Base-by-base conservation (phyloP, 2,329 filamentous ascomycete genomes). In the Emericellopsis atlantica region DNA sequence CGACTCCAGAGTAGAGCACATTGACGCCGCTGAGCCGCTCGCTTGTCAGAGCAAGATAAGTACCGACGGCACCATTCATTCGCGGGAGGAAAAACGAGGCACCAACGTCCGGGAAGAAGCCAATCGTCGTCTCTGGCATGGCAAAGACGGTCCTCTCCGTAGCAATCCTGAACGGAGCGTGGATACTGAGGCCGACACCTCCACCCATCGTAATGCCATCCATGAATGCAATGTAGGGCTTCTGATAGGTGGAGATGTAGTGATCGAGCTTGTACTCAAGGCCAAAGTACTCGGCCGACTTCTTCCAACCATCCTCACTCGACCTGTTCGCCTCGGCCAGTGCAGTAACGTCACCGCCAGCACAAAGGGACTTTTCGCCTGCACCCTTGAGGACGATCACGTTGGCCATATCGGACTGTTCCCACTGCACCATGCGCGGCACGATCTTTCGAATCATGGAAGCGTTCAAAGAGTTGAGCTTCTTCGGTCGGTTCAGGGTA, bases 171-270 rank as follows among this genome's bases (percentile, higher is more conserved):
- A 98, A 90, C 4, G 92, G 93, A 3, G 92, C 90, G 62, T 98
- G 93, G 40, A 95, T 76, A 60, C 85, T 93, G 43, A 98, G 74
- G 6, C 92, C 92, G 40, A 96, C 92, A 49, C 92, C 92, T 42
- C 92, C 92, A 42, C 92, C 92, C 92, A 98, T 98, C 40, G 93
- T 98, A 60, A 95, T 84, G 44, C 92, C 92, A 56, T 98, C 92
- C 81, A 98, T 93, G 56, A 96, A 84, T 26, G 92, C 84, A 40
- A 98, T 78, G 56, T 92, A 94, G 0, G 92, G 92, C 67, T 95
- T 98, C 46, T 69, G 59, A 66, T 95, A 95, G 32, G 89, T 95
- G 18, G 92, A 85, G 57, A 98, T 95, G 51, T 90, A 71, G 64
- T 98, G 92, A 59, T 98, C 85, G 47, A 98, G 79, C 66, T 86